Evolutionary conservation across 164 flowering plant species (phyloP).

Genomic region (Vitis rotundifolia): DNA sequence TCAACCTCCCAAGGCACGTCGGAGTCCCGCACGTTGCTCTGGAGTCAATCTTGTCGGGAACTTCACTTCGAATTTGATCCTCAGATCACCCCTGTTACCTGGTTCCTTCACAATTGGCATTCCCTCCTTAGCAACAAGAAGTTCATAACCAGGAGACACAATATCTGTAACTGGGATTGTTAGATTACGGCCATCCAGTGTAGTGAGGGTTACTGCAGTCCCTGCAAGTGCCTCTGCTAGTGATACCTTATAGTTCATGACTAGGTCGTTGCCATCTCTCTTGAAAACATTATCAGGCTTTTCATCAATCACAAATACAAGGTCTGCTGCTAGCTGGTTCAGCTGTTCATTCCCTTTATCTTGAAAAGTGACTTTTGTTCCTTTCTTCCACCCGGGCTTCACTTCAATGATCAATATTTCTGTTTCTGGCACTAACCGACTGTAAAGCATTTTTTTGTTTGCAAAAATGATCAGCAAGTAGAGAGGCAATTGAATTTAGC

Average conservation of each 20-base stretch:
- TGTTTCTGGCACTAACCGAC: slow-evolving; percentile 34
- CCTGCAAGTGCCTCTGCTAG: slow-evolving; percentile 65
- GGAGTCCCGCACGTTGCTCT: slow-evolving; percentile 54
- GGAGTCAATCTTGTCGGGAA: slow-evolving; percentile 53
- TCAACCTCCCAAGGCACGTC: slow-evolving; percentile 45
- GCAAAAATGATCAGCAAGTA: background rate
- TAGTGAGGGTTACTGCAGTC: slow-evolving; percentile 41
- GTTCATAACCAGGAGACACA: slow-evolving; percentile 56
- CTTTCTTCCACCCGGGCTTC: slow-evolving; percentile 79
- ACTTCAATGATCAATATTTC: slow-evolving; percentile 65
- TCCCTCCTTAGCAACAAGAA: slow-evolving; percentile 48
- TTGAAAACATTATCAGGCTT: slow-evolving; percentile 53
- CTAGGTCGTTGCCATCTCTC: slow-evolving; percentile 62
- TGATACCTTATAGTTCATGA: slow-evolving; percentile 35
- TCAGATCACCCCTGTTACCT: slow-evolving; percentile 50
- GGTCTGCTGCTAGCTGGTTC: slow-evolving; percentile 64
- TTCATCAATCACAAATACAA: slow-evolving; percentile 67
- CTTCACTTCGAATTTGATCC: slow-evolving; percentile 55
- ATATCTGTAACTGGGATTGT: slow-evolving; percentile 49
- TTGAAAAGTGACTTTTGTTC: slow-evolving; percentile 67
- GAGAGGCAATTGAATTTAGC: too few relatives aligned
- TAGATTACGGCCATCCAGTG: slow-evolving; percentile 52
- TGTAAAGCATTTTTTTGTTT: background rate
- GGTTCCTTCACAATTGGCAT: slow-evolving; percentile 66
- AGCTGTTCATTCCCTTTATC: slow-evolving; percentile 69